These are phyloP conservation scores for Corymbia calophylla DNA, from an alignment of 441 rosid genomes.

Conservation along the genomic window DNA sequence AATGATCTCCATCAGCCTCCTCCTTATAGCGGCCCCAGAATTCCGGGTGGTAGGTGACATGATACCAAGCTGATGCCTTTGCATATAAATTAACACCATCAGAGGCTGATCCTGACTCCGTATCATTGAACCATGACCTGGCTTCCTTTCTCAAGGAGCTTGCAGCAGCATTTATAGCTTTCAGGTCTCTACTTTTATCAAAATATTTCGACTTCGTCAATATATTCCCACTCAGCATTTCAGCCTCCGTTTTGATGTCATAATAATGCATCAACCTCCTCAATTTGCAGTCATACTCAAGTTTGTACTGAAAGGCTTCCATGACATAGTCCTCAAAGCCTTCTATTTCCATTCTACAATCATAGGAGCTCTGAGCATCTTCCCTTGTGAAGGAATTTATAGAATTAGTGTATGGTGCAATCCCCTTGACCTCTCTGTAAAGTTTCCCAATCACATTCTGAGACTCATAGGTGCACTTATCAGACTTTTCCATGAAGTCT, in stretches of 20 bases:
- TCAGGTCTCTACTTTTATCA: background rate
- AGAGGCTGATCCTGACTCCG: conserved; percentile 11
- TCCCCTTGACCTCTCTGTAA: conserved; percentile 3
- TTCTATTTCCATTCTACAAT: conserved; percentile 4
- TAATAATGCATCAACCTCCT: conserved; percentile 9
- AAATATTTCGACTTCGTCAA: background rate
- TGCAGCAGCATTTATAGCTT: background rate
- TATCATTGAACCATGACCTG: conserved; percentile 21
- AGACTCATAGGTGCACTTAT: background rate
- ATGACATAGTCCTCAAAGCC: background rate
- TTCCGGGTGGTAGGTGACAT: conserved; percentile 65
- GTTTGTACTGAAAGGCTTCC: conserved; percentile 1
- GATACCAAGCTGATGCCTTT: conserved; percentile 94
- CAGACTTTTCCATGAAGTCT: conserved; percentile 13
- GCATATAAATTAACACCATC: conserved; percentile 25
- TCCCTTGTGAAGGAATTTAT: conserved; percentile 7
- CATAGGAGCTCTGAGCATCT: conserved; percentile 1
- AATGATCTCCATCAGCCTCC: conserved; percentile 60
- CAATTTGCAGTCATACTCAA: conserved; percentile 1
- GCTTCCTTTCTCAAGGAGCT: conserved; percentile 10
- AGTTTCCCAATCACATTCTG: conserved; percentile 7
- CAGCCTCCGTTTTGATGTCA: conserved; percentile 4
- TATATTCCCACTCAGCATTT: conserved; percentile 8
- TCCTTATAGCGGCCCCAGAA: conserved; percentile 67
- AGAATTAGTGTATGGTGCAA: background rate